Evolutionary conservation across 2,329 filamentous ascomycete species (phyloP).

Genomic region (Penicillium sp.): DNA sequence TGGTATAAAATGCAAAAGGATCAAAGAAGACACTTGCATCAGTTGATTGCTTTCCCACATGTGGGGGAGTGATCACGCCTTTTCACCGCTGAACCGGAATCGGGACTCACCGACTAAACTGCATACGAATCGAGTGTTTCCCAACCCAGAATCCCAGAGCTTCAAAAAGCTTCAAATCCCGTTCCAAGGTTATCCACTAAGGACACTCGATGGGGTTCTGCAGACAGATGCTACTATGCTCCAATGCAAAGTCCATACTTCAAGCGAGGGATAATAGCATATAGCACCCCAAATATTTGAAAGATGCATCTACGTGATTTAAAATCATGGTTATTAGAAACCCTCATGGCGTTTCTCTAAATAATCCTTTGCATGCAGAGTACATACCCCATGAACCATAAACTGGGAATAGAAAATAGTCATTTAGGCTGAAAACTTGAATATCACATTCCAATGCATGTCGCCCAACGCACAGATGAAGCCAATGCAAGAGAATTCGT

Average conservation of each 20-base stretch:
- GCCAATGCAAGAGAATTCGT: conserved; percentile 1
- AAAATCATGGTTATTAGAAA: too few relatives aligned
- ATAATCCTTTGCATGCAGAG: background rate
- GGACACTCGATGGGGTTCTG: too few relatives aligned
- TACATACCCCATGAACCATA: background rate
- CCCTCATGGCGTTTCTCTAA: background rate
- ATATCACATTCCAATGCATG: conserved; percentile 29
- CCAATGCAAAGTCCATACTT: background rate
- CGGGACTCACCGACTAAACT: background rate
- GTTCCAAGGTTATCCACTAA: too few relatives aligned
- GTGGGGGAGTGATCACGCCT: background rate
- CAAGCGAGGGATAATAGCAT: background rate
- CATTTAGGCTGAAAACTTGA: background rate
- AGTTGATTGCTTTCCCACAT: background rate
- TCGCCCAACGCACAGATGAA: conserved; percentile 11
- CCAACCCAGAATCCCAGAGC: too few relatives aligned
- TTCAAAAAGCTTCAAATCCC: too few relatives aligned
- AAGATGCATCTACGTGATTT: too few relatives aligned
- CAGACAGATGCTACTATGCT: too few relatives aligned
- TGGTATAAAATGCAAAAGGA: background rate
- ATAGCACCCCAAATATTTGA: background rate
- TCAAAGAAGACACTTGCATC: background rate
- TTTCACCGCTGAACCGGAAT: background rate
- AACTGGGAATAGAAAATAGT: conserved; percentile 4
- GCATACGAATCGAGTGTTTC: background rate